Base-by-base conservation (phyloP, 352 stramenopile genomes). In the Aphanomyces astaci region DNA sequence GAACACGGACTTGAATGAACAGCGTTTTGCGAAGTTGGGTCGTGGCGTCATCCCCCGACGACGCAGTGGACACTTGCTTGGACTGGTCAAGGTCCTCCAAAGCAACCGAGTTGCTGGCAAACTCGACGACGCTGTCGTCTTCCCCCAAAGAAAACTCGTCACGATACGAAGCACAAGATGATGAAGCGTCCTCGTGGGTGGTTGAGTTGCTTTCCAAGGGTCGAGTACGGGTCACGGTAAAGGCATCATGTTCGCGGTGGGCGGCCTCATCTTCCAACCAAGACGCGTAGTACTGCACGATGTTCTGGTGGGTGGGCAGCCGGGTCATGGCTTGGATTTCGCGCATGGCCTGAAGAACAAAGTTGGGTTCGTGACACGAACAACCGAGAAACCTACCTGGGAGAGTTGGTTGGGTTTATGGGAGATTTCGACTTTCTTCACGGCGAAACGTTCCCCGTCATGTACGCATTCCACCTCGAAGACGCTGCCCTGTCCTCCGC, bases 1-100 rank as follows among this genome's bases (percentile, higher is more conserved):
- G n/a, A n/a, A n/a, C n/a, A n/a, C 25, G 17, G 48, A 91, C 90
- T 67, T 93, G 84, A 55, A 93, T 93, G 64, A 87, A 93, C 45
- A 91, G 52, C 15, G 80, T 80, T 54, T 88, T 70, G 77, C 72
- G 36, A 75, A 27, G 49, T 72, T 74, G n/a, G n/a, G n/a, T 62
- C 75, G 53, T 59, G 79, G 62, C 27, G 51, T 32, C 39, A 39
- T 5, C 48, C 57, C 43, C 59, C 71, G 52, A 64, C 13, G 55
- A 64, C 40, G 31, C 72, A 56, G 45, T 45, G 75, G 57, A 48
- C 17, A 83, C 75, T 0, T 74, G 82, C 24, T 78, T 67, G 30
- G 78, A 88, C 2, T 73, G n/a, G 56, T 25, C 27, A 11, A 22
- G 3, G 36, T 55, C 1, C 36, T 64, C 56, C 27, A 30, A 10